These are phyloP conservation scores for Caloboletus firmus DNA, from an alignment of 1,284 basidiomycete species.

Conservation along the genomic window DNA sequence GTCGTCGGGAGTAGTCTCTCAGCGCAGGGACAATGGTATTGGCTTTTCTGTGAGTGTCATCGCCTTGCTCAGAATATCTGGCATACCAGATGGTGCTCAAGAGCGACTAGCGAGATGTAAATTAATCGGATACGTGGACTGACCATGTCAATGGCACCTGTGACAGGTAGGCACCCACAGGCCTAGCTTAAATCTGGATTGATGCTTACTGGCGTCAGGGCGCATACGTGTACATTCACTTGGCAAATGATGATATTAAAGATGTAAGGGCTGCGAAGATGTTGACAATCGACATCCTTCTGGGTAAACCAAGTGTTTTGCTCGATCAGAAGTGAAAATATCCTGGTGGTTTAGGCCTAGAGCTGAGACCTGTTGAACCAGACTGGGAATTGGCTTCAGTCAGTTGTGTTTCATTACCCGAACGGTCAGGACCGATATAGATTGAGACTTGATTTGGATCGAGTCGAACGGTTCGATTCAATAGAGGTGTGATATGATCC, in stretches of 20 bases:
- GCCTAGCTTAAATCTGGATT: neutral
- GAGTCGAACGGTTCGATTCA: neutral
- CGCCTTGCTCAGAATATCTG: neutral
- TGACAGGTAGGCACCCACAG: neutral
- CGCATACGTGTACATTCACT: neutral
- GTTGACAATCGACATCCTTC: neutral
- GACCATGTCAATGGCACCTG: no score
- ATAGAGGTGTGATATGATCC: neutral
- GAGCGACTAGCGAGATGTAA: no score
- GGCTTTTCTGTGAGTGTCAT: conserved; percentile 38
- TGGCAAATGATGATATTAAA: neutral
- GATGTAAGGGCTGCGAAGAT: neutral
- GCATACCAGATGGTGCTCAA: no score
- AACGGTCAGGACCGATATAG: neutral
- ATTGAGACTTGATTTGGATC: neutral
- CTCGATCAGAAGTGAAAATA: neutral
- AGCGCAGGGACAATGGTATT: conserved; percentile 37
- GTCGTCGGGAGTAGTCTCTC: conserved; percentile 22
- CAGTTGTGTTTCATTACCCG: neutral
- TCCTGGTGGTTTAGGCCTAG: neutral
- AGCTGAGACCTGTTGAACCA: neutral
- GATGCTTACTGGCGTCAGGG: neutral
- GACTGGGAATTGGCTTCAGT: neutral
- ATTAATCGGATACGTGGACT: neutral
- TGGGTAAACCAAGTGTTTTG: neutral